phyloP scores from a whole-genome alignment of 179 eudicot species.

The Carnegiea gigantea region DNA sequence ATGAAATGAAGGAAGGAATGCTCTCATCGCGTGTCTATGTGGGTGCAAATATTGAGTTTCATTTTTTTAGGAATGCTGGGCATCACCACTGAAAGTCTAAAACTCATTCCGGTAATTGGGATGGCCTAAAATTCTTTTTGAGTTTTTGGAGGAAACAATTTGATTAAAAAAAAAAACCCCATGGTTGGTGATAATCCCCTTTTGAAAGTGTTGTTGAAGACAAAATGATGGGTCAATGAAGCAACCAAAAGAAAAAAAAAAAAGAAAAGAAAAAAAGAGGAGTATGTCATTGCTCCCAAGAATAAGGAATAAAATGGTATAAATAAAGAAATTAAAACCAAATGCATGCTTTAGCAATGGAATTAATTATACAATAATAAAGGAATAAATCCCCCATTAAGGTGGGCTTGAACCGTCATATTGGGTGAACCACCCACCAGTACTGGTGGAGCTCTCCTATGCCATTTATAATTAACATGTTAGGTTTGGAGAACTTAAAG shows the following conservation, averaged over 20 bases:
- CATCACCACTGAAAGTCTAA: too few species aligned
- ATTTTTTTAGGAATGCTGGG: too few species aligned
- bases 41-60: too few species aligned
- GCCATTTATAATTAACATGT: not conserved
- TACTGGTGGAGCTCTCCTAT: not conserved
- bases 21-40: too few species aligned
- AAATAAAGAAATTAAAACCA: not conserved
- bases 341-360: not conserved
- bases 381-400: not conserved
- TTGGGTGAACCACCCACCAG: not conserved
- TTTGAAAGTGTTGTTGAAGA: not conserved
- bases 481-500: conserved; percentile 1
- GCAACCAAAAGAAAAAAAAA: not conserved
- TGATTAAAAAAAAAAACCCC: not conserved
- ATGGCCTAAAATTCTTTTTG: too few species aligned
- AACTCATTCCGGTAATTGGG: too few species aligned
- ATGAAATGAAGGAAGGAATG: too few species aligned
- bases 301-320: conserved; percentile 13
- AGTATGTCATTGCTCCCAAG: conserved; percentile 10
- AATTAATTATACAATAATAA: not conserved
- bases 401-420: conserved; percentile 6
- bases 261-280: not conserved
- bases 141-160: not conserved
- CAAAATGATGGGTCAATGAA: conserved; percentile 2
- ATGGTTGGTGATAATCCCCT: conserved; percentile 6